Evolutionary conservation across 2,329 filamentous ascomycete species (phyloP), one percentile per base, ranked within the genome.

Genomic region (Calonectria leucothoes): DNA sequence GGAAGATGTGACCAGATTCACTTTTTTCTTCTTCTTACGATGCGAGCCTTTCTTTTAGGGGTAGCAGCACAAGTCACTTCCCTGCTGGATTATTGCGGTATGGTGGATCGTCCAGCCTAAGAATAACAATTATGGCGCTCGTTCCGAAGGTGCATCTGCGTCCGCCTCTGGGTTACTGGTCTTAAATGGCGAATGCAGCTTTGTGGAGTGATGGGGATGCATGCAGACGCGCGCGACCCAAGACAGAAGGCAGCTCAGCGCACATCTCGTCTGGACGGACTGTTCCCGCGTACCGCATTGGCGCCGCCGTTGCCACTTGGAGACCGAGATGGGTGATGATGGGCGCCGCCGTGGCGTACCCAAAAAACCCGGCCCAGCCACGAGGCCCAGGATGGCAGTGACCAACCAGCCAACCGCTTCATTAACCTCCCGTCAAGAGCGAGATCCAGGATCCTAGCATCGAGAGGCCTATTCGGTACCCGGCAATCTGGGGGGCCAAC

Each of bases 401-500:
- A 49, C 69, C 70, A 71, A 70, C 67, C 69, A 75, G 37, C 39
- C 68, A 33, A 31, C 61, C 35, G 27, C 49, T 42, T 23, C 35
- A 66, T 69, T 52, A 65, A 52, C 57, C 49, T 48, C 29, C 52
- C 31, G n/a, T 61, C 59, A 52, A 51, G 39, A 45, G 25, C 51
- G 51, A 64, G 64, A 67, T 68, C 64, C 42, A 63, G 55, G 45
- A 71, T 66, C 69, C 72, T 14, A 65, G 45, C 63, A 74, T 69
- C 65, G 59, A 59, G 73, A 69, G 52, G 69, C 70, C 49, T 49
- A 57, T 71, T 71, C 64, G 55, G 69, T 57, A 68, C 67, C 70
- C 65, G 69, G 31, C 35, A 64, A 49, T 45, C 39, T 74, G 66
- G 76, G 61, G 69, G 63, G 77, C 75, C 76, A 57, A 76, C 76